Conservation (phyloP, 495 filamentous ascomycete species). For the Corynascus novoguineensis region DNA sequence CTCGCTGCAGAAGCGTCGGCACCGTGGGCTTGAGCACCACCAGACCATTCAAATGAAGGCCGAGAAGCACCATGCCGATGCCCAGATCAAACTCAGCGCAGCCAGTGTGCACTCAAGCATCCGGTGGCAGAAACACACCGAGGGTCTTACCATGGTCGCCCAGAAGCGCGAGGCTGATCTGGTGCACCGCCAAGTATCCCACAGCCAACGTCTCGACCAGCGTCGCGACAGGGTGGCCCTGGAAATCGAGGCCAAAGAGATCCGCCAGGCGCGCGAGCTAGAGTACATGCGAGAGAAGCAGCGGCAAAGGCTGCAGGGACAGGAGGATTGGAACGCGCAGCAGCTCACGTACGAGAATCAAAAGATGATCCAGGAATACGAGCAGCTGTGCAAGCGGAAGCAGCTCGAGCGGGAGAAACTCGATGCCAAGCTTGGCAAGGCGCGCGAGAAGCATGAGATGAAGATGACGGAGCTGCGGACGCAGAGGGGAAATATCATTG, state of each 20-base stretch:
- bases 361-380: conserved; percentile 8
- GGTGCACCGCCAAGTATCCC: conserved; percentile 8
- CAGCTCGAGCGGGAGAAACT: background rate
- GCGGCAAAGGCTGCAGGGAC: conserved; percentile 7
- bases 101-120: conserved; percentile 15
- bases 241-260: background rate
- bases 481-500: conserved; percentile 26
- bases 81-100: conserved; percentile 17
- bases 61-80: conserved; percentile 19
- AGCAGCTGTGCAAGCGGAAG: background rate
- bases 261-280: conserved; percentile 12
- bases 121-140: conserved; percentile 21
- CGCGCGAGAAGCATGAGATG: conserved; percentile 16
- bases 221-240: background rate
- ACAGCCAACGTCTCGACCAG: conserved; percentile 14
- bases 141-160: conserved; percentile 15
- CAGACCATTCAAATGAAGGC: conserved; percentile 12
- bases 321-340: conserved; percentile 2
- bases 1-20: conserved; percentile 14
- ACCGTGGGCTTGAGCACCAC: conserved; percentile 20
- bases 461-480: conserved; percentile 25
- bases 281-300: conserved; percentile 14
- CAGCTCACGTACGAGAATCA: conserved; percentile 9
- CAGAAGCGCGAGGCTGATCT: conserved; percentile 14
- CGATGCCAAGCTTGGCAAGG: conserved; percentile 8